Conservation (phyloP, 2,329 filamentous ascomycete genomes). For the Aureobasidium zeae region DNA sequence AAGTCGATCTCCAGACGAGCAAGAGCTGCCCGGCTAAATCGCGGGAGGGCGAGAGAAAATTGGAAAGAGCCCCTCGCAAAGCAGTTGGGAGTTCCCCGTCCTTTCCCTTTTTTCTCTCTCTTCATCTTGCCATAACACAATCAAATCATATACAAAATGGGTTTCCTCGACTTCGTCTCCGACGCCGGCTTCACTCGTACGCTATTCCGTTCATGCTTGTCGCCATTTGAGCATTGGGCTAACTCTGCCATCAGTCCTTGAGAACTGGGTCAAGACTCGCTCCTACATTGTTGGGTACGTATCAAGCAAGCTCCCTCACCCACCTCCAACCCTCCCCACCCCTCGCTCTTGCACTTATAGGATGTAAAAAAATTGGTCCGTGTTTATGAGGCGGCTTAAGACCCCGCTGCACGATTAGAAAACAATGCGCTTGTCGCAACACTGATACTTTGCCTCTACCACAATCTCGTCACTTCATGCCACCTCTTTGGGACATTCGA, state of each 20-base stretch:
- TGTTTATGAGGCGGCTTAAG: slow-evolving; percentile 94
- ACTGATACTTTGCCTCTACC: slow-evolving; percentile 47
- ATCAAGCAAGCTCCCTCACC: slow-evolving; percentile 19
- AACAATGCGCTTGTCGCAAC: slow-evolving; percentile 64
- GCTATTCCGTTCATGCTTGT: slow-evolving; percentile 32
- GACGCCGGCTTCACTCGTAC: slow-evolving; percentile 55
- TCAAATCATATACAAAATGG: slow-evolving; percentile 45
- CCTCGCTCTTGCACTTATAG: slow-evolving; percentile 35
- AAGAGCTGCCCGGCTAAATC: background rate
- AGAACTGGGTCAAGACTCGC: slow-evolving; percentile 64
- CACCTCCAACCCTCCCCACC: slow-evolving; percentile 19
- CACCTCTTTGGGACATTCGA: background rate
- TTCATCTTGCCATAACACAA: slow-evolving; percentile 12
- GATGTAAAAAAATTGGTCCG: slow-evolving; percentile 88
- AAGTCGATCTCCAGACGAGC: background rate
- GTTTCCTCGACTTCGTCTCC: slow-evolving; percentile 59
- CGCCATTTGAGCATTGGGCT: slow-evolving; percentile 12
- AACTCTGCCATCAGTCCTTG: slow-evolving; percentile 45
- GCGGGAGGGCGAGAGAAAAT: background rate
- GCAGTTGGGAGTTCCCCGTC: slow-evolving; percentile 12
- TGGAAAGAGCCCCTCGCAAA: slow-evolving; percentile 9
- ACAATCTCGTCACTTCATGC: slow-evolving; percentile 15
- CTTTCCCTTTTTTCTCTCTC: slow-evolving; percentile 10
- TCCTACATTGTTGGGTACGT: slow-evolving; percentile 80
- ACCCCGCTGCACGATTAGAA: slow-evolving; percentile 72